phyloP scores from a whole-genome alignment of 768 basidiomycete genomes.

The Boletus insuetus region DNA sequence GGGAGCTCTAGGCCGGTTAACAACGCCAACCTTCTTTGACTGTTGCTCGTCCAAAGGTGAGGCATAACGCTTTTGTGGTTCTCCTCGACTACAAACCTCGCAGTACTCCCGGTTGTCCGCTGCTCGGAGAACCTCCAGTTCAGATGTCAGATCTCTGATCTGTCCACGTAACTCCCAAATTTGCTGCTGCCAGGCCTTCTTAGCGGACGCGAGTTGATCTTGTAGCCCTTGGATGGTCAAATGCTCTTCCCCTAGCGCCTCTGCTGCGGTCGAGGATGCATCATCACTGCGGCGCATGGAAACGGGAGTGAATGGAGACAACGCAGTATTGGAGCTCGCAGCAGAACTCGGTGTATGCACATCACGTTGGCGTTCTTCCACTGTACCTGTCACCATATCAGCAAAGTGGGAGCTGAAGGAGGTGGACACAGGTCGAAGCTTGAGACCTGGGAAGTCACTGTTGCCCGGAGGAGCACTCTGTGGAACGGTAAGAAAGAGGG shows the following conservation, averaged over 20 bases:
- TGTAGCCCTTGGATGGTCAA: conserved; percentile 52
- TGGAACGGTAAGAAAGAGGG: conserved; percentile 30
- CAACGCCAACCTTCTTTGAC: conserved; percentile 37
- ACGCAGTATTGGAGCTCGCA: conserved; percentile 36
- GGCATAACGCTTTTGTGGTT: conserved; percentile 6
- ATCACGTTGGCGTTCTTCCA: conserved; percentile 37
- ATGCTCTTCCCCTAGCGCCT: conserved; percentile 40
- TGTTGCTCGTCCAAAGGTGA: conserved; percentile 18
- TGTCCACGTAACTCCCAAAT: conserved; percentile 76
- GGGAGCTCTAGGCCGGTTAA: conserved; percentile 64
- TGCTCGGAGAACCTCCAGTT: conserved; percentile 56
- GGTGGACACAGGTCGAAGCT: conserved; percentile 72
- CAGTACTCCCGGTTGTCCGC: conserved; percentile 48
- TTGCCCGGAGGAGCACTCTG: conserved; percentile 67
- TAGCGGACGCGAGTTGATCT: conserved; percentile 55
- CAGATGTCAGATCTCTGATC: conserved; percentile 66
- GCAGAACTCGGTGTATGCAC: conserved; percentile 51
- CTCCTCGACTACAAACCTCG: conserved; percentile 58
- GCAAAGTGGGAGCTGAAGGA: conserved; percentile 72
- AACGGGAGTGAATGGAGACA: conserved; percentile 50
- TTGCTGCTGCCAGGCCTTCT: conserved; percentile 67
- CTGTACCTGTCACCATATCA: conserved; percentile 34
- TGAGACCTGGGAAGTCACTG: conserved; percentile 62
- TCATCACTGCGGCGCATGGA: conserved; percentile 35
- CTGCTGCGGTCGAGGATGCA: conserved; percentile 20